A percentile compares a stretch with the other conserved stretches of the same genome.
Conservation (phyloP, 164 flowering plant species). For the Stephania cephalantha region DNA sequence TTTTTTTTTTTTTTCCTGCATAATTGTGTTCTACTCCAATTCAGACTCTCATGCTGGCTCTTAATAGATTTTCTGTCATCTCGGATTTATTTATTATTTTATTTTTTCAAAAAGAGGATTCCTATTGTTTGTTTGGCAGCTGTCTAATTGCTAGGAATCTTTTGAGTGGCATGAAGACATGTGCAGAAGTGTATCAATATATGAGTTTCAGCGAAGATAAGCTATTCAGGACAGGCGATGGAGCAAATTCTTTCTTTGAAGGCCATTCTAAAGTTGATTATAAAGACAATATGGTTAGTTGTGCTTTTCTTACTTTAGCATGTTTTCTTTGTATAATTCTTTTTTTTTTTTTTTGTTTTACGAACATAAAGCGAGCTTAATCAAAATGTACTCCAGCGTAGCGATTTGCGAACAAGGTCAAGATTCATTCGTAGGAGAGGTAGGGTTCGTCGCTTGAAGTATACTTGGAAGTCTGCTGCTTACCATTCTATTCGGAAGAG, state of each 20-base stretch:
- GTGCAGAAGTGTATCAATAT: conserved; percentile 72
- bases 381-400: conserved; percentile 41
- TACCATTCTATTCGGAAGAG: conserved; percentile 90
- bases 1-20: background rate
- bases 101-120: background rate
- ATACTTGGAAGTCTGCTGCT: conserved; percentile 93
- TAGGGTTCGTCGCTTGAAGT: conserved; percentile 91
- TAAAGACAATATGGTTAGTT: conserved; percentile 46
- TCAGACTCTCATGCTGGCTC: background rate
- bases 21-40: background rate
- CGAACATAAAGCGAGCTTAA: background rate
- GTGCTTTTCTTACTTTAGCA: conserved; percentile 1
- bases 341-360: background rate
- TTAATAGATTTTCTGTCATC: background rate
- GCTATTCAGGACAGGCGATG: conserved; percentile 49
- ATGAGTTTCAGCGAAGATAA: conserved; percentile 59
- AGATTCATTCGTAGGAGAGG: conserved; percentile 89
- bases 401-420: conserved; percentile 69
- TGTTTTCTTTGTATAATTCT: background rate
- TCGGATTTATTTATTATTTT: background rate
- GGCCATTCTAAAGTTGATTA: conserved; percentile 53
- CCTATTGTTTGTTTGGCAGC: conserved; percentile 39
- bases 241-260: conserved; percentile 41
- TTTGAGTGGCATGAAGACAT: conserved; percentile 82
- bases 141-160: conserved; percentile 90